Conservation (phyloP, 345 rosid genomes). For the Gossypium turneri region DNA sequence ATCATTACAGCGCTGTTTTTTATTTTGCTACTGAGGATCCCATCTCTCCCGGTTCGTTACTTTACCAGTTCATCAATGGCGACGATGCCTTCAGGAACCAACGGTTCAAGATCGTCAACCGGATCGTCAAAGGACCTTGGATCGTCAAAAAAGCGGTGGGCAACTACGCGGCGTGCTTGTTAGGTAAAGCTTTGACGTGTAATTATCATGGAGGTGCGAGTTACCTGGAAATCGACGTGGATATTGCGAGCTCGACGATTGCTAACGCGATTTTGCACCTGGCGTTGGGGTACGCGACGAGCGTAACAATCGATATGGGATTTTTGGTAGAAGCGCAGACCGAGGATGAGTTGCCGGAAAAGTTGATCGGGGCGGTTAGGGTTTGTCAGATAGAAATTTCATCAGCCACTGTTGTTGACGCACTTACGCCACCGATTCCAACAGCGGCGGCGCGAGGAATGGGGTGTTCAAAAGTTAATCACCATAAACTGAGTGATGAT, state of each 20-base stretch:
- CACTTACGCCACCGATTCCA: slow-evolving; percentile 5
- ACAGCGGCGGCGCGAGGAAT: slow-evolving; percentile 31
- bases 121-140: slow-evolving; percentile 95
- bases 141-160: slow-evolving; percentile 77
- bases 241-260: slow-evolving; percentile 73
- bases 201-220: slow-evolving; percentile 72
- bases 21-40: slow-evolving; percentile 82
- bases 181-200: slow-evolving; percentile 78
- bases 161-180: slow-evolving; percentile 64
- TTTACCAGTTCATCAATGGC: slow-evolving; percentile 68
- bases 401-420: slow-evolving; percentile 54
- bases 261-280: slow-evolving; percentile 70
- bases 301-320: slow-evolving; percentile 86
- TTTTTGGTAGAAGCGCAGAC: slow-evolving; percentile 76
- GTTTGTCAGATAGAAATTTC: slow-evolving; percentile 91
- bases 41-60: slow-evolving; percentile 51
- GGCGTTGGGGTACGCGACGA: slow-evolving; percentile 71
- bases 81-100: slow-evolving; percentile 71
- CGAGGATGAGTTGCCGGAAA: slow-evolving; percentile 85
- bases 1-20: slow-evolving; percentile 77
- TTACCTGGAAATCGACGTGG: slow-evolving; percentile 84
- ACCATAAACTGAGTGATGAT: slow-evolving; percentile 35
- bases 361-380: slow-evolving; percentile 72
- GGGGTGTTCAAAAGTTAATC: slow-evolving; percentile 60
- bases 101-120: slow-evolving; percentile 87